A percentile compares a stretch with the other conserved stretches of the same genome.
phyloP scores from a whole-genome alignment of 495 filamentous ascomycete species.

The Cudoniella acicularis region DNA sequence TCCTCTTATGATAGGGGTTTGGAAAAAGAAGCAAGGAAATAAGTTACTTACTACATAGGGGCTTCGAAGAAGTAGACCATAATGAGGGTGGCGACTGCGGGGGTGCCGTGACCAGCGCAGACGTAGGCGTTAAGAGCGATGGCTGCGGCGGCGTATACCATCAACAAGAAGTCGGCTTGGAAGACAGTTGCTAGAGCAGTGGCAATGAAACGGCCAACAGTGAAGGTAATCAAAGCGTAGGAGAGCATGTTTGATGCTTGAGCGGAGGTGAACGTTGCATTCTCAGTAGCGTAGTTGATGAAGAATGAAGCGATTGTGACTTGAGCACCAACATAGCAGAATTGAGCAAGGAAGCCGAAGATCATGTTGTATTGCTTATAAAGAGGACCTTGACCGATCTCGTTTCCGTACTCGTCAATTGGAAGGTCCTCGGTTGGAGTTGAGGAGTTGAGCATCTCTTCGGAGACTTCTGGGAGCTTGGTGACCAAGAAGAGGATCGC shows the following conservation, averaged over 20 bases:
- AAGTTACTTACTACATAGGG: slow-evolving; percentile 64
- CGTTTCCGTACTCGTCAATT: slow-evolving; percentile 20
- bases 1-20: no score
- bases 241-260: slow-evolving; percentile 56
- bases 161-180: slow-evolving; percentile 51
- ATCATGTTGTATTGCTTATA: slow-evolving; percentile 64
- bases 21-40: no score
- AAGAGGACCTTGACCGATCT: slow-evolving; percentile 40
- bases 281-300: slow-evolving; percentile 58
- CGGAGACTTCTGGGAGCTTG: slow-evolving; percentile 52
- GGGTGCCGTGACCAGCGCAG: slow-evolving; percentile 47
- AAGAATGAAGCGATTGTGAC: slow-evolving; percentile 55
- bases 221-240: slow-evolving; percentile 63
- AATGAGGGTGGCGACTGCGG: slow-evolving; percentile 58
- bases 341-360: slow-evolving; percentile 61
- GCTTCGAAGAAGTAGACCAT: slow-evolving; percentile 66
- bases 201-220: slow-evolving; percentile 61
- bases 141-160: slow-evolving; percentile 43
- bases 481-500: slow-evolving; percentile 49
- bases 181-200: slow-evolving; percentile 45
- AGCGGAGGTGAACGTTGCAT: slow-evolving; percentile 39
- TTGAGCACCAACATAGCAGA: slow-evolving; percentile 70
- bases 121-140: slow-evolving; percentile 57
- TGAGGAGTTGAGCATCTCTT: slow-evolving; percentile 24
- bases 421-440: slow-evolving; percentile 16